Evolutionary conservation across 176 grass and related monocot species (phyloP).

Genomic region (Calamus simplicifolius): DNA sequence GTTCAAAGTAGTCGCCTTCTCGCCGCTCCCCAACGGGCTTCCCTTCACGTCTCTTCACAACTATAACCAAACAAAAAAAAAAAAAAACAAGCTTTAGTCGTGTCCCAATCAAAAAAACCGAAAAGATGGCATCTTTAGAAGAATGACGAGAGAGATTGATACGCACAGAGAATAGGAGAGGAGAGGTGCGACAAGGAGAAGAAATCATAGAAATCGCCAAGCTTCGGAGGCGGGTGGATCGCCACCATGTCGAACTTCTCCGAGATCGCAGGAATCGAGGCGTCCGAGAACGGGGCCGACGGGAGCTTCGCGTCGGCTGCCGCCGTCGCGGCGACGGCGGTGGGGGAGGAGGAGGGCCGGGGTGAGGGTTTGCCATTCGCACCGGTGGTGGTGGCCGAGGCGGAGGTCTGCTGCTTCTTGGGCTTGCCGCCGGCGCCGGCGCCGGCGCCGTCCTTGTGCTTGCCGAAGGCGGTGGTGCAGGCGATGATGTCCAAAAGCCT

Average conservation of each 20-base stretch:
- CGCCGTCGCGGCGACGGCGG: neutral
- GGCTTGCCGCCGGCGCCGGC: neutral
- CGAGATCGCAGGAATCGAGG: conserved; percentile 53
- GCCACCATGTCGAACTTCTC: conserved; percentile 90
- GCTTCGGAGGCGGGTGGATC: conserved; percentile 66
- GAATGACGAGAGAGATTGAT: too few species aligned
- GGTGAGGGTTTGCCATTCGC: neutral
- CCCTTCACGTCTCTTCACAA: conserved; percentile 67
- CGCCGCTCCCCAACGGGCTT: conserved; percentile 21
- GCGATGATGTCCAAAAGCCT: conserved; percentile 85
- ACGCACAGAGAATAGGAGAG: conserved; percentile 57
- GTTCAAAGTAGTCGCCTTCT: conserved; percentile 76
- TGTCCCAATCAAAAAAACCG: too few species aligned
- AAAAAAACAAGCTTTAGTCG: neutral
- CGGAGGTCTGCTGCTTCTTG: conserved; percentile 19
- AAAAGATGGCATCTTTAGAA: too few species aligned
- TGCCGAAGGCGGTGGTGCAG: conserved; percentile 76
- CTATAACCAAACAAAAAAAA: conserved; percentile 26
- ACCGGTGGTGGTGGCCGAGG: conserved; percentile 11
- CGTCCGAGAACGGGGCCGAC: neutral
- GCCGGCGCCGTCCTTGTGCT: conserved; percentile 30
- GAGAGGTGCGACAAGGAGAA: conserved; percentile 86
- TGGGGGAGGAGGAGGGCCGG: conserved; percentile 14
- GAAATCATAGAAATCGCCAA: conserved; percentile 96
- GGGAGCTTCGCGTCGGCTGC: neutral